These are phyloP conservation scores for Oleoguttula mirabilis DNA, from an alignment of 495 filamentous ascomycete species.

Conservation along the genomic window DNA sequence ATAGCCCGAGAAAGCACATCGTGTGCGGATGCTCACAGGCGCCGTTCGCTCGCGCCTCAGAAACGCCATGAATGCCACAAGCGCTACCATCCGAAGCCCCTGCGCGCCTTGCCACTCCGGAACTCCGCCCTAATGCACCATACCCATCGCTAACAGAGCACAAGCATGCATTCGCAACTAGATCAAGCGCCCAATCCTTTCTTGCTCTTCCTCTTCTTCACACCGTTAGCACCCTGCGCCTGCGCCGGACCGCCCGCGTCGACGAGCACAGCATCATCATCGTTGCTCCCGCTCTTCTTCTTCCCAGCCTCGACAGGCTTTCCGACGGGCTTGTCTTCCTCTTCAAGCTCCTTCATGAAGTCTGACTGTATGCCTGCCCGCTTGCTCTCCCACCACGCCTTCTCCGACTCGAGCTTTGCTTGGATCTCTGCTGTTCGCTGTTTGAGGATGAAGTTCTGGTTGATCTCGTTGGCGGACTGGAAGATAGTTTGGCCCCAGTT, in stretches of 20 bases:
- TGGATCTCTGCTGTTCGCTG: slow-evolving; percentile 53
- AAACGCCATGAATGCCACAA: no score
- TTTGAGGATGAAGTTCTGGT: slow-evolving; percentile 52
- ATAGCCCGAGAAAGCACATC: no score
- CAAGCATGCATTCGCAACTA: background rate
- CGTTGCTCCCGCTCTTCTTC: slow-evolving; percentile 35
- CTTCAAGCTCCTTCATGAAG: slow-evolving; percentile 76
- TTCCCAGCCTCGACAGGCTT: slow-evolving; percentile 15
- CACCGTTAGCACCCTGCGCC: slow-evolving; percentile 31
- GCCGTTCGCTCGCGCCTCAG: no score
- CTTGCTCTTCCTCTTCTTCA: slow-evolving; percentile 67
- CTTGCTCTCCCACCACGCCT: slow-evolving; percentile 84
- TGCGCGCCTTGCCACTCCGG: no score
- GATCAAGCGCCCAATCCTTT: slow-evolving; percentile 48
- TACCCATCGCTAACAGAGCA: background rate
- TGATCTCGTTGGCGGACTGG: slow-evolving; percentile 82
- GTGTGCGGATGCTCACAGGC: no score
- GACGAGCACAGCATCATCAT: slow-evolving; percentile 79
- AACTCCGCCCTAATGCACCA: background rate
- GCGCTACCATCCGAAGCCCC: no score
- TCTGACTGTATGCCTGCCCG: slow-evolving; percentile 57
- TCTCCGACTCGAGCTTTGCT: slow-evolving; percentile 54
- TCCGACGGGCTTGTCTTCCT: slow-evolving; percentile 18
- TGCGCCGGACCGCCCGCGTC: slow-evolving; percentile 50
- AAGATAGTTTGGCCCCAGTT: slow-evolving; percentile 92